Conservation (phyloP, 768 basidiomycete species). For the Lentinula detonsa region DNA sequence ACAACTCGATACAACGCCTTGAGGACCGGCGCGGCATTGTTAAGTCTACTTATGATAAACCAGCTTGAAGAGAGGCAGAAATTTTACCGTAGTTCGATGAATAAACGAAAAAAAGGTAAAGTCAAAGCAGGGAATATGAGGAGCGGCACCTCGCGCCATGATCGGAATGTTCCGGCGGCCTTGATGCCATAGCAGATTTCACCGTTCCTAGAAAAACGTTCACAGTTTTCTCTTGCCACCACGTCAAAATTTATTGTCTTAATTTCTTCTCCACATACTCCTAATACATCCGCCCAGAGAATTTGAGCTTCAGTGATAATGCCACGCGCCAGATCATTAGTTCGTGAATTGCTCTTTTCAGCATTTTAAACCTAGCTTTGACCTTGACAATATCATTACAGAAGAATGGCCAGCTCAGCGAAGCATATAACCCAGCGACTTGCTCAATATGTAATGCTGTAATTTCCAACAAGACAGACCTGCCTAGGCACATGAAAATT, state of each 20-base stretch:
- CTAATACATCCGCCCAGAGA: neutral
- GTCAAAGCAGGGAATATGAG: neutral
- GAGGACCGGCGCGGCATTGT: no score
- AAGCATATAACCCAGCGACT: conserved; percentile 7
- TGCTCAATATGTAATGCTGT: conserved; percentile 1
- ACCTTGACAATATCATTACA: neutral
- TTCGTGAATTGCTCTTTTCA: conserved; percentile 1
- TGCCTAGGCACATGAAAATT: conserved; percentile 15
- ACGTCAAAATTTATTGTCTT: neutral
- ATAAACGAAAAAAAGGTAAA: neutral
- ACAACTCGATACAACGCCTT: no score
- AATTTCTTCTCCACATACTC: neutral
- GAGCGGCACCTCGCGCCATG: neutral
- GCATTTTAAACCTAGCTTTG: conserved; percentile 1
- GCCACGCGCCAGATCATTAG: conserved; percentile 2
- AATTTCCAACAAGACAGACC: conserved; percentile 17
- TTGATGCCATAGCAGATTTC: neutral
- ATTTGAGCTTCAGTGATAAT: neutral
- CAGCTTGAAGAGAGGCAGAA: no score
- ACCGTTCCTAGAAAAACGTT: neutral
- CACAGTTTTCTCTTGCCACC: neutral
- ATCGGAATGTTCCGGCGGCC: neutral
- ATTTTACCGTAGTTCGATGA: neutral
- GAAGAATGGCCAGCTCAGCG: conserved; percentile 2
- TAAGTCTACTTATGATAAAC: no score